These are phyloP conservation scores for Ceratorhiza oryzae-sativae DNA, from an alignment of 1,284 basidiomycete genomes.

Conservation along the genomic window DNA sequence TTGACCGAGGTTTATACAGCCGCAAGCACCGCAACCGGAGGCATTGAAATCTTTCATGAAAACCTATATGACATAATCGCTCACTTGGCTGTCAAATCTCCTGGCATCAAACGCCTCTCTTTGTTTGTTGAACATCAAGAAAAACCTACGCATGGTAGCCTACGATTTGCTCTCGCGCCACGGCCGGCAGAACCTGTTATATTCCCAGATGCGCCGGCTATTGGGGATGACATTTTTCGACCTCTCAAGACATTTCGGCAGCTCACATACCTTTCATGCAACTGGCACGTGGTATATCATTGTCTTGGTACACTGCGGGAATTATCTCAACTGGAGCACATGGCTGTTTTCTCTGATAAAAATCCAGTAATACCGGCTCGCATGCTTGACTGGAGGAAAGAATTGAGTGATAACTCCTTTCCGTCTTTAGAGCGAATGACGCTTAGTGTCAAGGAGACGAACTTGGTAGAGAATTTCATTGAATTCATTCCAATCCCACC, in stretches of 20 bases:
- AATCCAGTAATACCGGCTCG: neutral
- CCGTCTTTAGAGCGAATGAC: neutral
- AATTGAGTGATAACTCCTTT: neutral
- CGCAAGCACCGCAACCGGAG: neutral
- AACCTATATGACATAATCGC: neutral
- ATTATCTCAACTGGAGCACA: neutral
- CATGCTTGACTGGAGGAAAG: neutral
- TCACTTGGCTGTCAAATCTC: neutral
- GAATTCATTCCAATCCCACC: neutral
- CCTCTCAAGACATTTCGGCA: neutral
- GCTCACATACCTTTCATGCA: neutral
- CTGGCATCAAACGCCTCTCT: neutral
- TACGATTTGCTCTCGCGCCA: neutral
- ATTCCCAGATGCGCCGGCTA: neutral
- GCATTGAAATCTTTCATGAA: neutral
- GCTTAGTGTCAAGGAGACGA: neutral
- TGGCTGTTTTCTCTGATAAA: neutral
- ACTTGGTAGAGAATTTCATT: neutral
- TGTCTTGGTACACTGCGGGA: neutral
- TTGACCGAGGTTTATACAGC: neutral
- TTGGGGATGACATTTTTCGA: neutral
- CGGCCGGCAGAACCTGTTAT: neutral
- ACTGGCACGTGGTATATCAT: neutral
- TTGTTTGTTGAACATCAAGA: neutral
- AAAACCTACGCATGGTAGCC: neutral